These are phyloP conservation scores for Aphanomyces euteiches DNA, from an alignment of 352 stramenopile genomes.

Conservation along the genomic window DNA sequence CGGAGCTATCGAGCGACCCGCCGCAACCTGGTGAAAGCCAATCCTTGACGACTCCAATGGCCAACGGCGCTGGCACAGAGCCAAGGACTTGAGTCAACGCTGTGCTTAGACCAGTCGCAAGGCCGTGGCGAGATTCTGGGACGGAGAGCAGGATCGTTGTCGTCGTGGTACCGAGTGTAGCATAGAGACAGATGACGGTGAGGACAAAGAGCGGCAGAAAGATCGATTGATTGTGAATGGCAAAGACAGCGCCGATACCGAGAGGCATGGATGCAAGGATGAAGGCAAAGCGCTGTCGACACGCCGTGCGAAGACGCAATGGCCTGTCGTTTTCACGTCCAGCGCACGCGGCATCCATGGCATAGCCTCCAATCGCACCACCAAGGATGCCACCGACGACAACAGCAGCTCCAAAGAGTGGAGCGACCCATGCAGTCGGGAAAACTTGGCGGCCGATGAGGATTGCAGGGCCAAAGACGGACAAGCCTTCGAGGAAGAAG, in stretches of 20 bases:
- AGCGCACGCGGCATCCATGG: slow-evolving; percentile 30
- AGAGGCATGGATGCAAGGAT: slow-evolving; percentile 36
- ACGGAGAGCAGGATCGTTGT: slow-evolving; percentile 89
- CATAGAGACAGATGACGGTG: slow-evolving; percentile 66
- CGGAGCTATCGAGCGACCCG: neutral
- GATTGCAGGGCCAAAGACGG: slow-evolving; percentile 11
- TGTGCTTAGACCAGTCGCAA: slow-evolving; percentile 76
- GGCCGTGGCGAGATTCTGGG: slow-evolving; percentile 73
- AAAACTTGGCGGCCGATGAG: slow-evolving; percentile 21
- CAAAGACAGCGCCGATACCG: slow-evolving; percentile 52
- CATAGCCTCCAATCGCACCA: slow-evolving; percentile 43
- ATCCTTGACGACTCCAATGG: slow-evolving; percentile 20
- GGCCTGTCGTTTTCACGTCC: slow-evolving; percentile 5
- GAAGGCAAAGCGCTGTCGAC: slow-evolving; percentile 43
- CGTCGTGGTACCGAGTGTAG: slow-evolving; percentile 71
- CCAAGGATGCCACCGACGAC: slow-evolving; percentile 24
- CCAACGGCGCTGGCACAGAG: slow-evolving; percentile 16
- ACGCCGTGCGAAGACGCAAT: slow-evolving; percentile 5
- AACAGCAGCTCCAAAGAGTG: slow-evolving; percentile 18
- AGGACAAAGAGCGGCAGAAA: slow-evolving; percentile 59
- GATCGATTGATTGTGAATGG: slow-evolving; percentile 53
- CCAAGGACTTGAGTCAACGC: slow-evolving; percentile 11
- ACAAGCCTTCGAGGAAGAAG: slow-evolving; percentile 39
- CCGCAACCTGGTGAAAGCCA: slow-evolving; percentile 46
- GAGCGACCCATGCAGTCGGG: neutral